These are phyloP conservation scores for Syzygium aromaticum DNA, from an alignment of 345 rosid species.

Conservation along the genomic window DNA sequence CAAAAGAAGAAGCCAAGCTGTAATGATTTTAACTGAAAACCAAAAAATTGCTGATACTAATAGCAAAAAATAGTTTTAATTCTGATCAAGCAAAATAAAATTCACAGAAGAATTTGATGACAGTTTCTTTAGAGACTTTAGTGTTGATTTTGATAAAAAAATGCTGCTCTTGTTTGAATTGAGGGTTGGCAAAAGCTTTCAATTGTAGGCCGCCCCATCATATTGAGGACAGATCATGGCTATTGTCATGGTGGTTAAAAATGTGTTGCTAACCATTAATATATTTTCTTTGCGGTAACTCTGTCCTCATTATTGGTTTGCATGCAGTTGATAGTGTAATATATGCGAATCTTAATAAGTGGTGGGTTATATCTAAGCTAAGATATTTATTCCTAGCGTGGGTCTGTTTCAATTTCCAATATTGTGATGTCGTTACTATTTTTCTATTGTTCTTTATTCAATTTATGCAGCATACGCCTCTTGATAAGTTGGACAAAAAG, in stretches of 20 bases:
- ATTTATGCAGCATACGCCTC: constrained; percentile 57
- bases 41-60: background rate
- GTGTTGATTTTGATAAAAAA: background rate
- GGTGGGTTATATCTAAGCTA: background rate
- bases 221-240: background rate
- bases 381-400: background rate
- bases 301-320: background rate
- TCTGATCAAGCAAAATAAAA: background rate
- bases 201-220: background rate
- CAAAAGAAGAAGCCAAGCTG: background rate
- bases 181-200: background rate
- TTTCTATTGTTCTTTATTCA: background rate
- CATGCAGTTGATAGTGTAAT: background rate
- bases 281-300: background rate
- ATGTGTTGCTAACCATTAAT: background rate
- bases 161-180: background rate
- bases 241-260: background rate
- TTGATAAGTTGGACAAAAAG: constrained; percentile 81
- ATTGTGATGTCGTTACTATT: background rate
- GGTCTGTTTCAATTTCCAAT: background rate
- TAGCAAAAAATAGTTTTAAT: background rate
- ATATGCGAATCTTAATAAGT: background rate
- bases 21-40: background rate
- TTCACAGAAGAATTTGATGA: background rate
- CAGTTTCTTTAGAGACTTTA: background rate